A percentile compares a stretch with the other conserved stretches of the same genome.
These are phyloP conservation scores for Ceratocystis huliohia DNA, from an alignment of 2,329 filamentous ascomycete species.

Conservation along the genomic window DNA sequence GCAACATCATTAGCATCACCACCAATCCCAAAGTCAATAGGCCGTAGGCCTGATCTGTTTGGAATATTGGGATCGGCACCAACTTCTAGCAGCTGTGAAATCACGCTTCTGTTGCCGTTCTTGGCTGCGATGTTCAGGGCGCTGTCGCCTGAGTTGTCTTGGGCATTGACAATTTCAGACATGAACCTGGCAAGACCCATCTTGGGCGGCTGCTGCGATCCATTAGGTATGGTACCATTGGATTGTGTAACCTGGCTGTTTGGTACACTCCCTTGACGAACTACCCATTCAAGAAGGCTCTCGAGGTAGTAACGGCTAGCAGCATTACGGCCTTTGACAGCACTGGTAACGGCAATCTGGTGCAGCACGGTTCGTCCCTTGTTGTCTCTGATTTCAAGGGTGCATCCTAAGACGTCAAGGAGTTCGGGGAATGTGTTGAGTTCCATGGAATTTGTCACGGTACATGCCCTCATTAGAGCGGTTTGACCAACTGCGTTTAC, in stretches of 20 bases:
- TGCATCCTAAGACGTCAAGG: constrained; percentile 74
- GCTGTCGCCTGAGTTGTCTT: constrained; percentile 88
- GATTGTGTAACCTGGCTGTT: constrained; percentile 36
- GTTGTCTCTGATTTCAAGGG: constrained; percentile 80
- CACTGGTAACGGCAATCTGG: constrained; percentile 90
- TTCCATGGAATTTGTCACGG: constrained; percentile 89
- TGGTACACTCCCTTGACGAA: constrained; percentile 62
- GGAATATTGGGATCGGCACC: constrained; percentile 85
- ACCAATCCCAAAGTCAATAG: constrained; percentile 89
- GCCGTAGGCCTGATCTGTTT: constrained; percentile 77
- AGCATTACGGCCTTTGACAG: constrained; percentile 81
- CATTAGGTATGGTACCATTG: constrained; percentile 28
- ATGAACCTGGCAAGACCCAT: constrained; percentile 90
- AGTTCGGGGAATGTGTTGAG: constrained; percentile 81
- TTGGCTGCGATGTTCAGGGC: constrained; percentile 86
- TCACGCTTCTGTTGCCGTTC: constrained; percentile 87
- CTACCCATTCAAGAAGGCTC: constrained; percentile 84
- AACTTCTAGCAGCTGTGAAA: constrained; percentile 91
- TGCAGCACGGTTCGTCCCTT: constrained; percentile 87
- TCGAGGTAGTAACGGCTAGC: constrained; percentile 95
- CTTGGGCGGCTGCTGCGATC: constrained; percentile 40
- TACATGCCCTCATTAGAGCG: constrained; percentile 80
- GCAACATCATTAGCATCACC: constrained; percentile 42
- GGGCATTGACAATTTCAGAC: constrained; percentile 90
- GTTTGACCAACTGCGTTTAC: constrained; percentile 86